phyloP scores from a whole-genome alignment of 352 stramenopile species.

The Phytophthora boehmeriae region DNA sequence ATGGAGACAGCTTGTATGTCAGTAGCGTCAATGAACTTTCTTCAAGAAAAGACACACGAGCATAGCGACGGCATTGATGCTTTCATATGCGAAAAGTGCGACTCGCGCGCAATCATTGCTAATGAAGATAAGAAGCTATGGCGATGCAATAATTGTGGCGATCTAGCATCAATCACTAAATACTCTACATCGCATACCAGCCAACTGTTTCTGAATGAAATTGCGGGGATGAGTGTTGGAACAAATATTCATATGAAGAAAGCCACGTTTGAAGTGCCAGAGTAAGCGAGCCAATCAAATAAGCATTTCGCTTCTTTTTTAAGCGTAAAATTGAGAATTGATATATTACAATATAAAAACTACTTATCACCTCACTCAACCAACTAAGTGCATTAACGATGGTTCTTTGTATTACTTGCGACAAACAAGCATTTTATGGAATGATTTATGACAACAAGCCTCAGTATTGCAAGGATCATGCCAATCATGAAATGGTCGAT shows the following conservation, averaged over 20 bases:
- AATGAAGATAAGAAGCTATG: constrained; percentile 12
- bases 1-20: constrained; percentile 16
- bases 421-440: too few species aligned
- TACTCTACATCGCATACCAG: constrained; percentile 7
- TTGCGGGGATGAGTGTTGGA: not conserved
- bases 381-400: too few species aligned
- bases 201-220: constrained; percentile 7
- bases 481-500: too few species aligned
- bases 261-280: constrained; percentile 7
- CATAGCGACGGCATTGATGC: constrained; percentile 7
- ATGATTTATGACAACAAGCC: too few species aligned
- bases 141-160: constrained; percentile 12
- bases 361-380: too few species aligned
- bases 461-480: too few species aligned
- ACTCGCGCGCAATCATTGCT: constrained; percentile 7
- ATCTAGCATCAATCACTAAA: constrained; percentile 6
- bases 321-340: too few species aligned
- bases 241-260: constrained; percentile 1
- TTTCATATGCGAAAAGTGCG: constrained; percentile 7
- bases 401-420: too few species aligned
- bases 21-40: constrained; percentile 2
- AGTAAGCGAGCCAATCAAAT: too few species aligned
- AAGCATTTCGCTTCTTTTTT: too few species aligned
- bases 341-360: too few species aligned
- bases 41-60: constrained; percentile 4